Evolutionary conservation across 2,329 filamentous ascomycete species (phyloP).

Genomic region (Sclerotiophoma versabilis): DNA sequence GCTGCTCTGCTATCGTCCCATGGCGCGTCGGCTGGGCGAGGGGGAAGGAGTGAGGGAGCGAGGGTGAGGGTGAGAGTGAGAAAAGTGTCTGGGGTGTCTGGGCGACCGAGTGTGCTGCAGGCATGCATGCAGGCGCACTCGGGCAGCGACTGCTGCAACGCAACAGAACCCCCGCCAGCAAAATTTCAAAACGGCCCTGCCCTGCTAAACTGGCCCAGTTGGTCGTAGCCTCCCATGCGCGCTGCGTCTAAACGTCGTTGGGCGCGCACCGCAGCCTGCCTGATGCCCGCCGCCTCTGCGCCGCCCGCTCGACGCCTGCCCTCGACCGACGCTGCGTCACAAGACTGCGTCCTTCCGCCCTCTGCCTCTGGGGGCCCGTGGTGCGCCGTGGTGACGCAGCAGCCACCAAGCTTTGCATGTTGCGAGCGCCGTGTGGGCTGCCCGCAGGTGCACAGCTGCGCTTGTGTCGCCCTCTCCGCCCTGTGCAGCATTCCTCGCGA

Average conservation of each 20-base stretch:
- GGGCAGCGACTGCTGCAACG: slow-evolving; percentile 30
- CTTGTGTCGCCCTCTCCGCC: slow-evolving; percentile 16
- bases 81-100: slow-evolving; percentile 20
- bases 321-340: slow-evolving; percentile 7
- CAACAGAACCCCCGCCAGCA: slow-evolving; percentile 29
- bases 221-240: slow-evolving; percentile 28
- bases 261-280: slow-evolving; percentile 27
- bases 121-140: slow-evolving; percentile 30
- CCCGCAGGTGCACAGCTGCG: background rate
- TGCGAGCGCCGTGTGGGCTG: slow-evolving; percentile 5
- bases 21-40: slow-evolving; percentile 12
- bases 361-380: background rate
- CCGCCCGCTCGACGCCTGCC: background rate
- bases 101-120: slow-evolving; percentile 20
- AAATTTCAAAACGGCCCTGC: slow-evolving; percentile 34
- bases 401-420: background rate
- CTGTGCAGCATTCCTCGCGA: slow-evolving; percentile 15
- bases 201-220: slow-evolving; percentile 28
- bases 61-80: slow-evolving; percentile 5
- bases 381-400: slow-evolving; percentile 13
- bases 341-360: slow-evolving; percentile 3
- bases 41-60: slow-evolving; percentile 9
- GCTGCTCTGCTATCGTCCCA: slow-evolving; percentile 20
- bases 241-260: slow-evolving; percentile 34
- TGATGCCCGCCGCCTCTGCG: slow-evolving; percentile 15